These are phyloP conservation scores for Yamadazyma kitorensis DNA, from an alignment of 805 yeast species.

Conservation along the genomic window DNA sequence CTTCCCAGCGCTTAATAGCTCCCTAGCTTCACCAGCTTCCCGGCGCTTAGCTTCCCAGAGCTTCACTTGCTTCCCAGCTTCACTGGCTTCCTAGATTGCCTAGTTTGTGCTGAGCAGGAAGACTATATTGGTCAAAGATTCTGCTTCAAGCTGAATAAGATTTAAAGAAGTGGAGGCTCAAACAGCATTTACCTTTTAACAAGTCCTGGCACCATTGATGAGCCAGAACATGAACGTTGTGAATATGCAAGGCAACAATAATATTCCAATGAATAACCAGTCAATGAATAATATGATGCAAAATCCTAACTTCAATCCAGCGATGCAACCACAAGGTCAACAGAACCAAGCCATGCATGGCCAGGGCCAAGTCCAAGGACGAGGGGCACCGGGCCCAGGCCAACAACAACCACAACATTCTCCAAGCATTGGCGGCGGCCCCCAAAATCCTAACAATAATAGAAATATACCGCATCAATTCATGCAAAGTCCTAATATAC, in stretches of 20 bases:
- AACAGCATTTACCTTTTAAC: not conserved
- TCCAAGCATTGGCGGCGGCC: too few species aligned
- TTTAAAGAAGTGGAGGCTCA: too few species aligned
- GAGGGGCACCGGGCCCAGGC: not conserved
- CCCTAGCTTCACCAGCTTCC: too few species aligned
- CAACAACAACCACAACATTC: conserved; percentile 3
- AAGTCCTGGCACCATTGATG: not conserved
- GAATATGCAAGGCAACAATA: conserved; percentile 6
- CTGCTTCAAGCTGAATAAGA: too few species aligned
- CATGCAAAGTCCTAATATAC: conserved; percentile 13
- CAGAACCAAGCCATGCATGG: conserved; percentile 6
- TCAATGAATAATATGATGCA: conserved; percentile 8
- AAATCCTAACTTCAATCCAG: conserved; percentile 7
- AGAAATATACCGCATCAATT: conserved; percentile 13
- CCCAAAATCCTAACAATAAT: too few species aligned
- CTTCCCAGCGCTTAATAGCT: too few species aligned
- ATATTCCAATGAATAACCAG: conserved; percentile 1
- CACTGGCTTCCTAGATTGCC: too few species aligned
- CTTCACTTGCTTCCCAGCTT: too few species aligned
- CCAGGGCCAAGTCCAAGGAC: conserved; percentile 2
- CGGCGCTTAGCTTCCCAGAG: too few species aligned
- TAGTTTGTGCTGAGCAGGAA: too few species aligned
- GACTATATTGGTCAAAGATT: too few species aligned
- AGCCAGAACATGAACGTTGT: conserved; percentile 5
- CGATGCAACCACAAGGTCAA: conserved; percentile 5